Base-by-base conservation (phyloP, 2,329 filamentous ascomycete genomes). In the Balansia obtecta region DNA sequence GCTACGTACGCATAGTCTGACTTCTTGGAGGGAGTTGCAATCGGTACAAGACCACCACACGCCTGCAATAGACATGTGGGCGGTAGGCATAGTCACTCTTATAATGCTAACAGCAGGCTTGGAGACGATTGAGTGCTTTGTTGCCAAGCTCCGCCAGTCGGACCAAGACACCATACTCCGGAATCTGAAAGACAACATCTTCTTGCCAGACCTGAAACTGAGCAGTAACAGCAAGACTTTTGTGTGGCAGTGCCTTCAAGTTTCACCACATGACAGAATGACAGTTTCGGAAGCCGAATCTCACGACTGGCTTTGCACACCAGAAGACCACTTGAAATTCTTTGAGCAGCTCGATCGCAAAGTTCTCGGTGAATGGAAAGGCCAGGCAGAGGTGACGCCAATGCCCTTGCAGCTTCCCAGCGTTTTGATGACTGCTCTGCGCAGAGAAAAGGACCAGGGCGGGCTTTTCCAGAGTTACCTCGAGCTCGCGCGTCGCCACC, bases 21-120 rank as follows among this genome's bases (percentile, higher is more conserved):
- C 46, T 12, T 5, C 13, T 27, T 20, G 1, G n/a, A 76, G 73
- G 1, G 73, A 77, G 58, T 58, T 71, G 8, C 43, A 43, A 15
- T 41, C 45, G 18, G 54, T 43, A 7, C 52, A 54, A 4, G 49
- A 58, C 13, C 30, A 53, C 34, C 61, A 58, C 61, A 75, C 59
- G 48, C 58, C 54, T 15, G 67, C 50, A 48, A 71, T 75, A 6
- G 76, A 79, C 52, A 70, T 78, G 20, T 79, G 75, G 75, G 70
- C 74, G 4, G 57, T 78, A 15, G 76, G 76, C 0, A 64, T 76
- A 49, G 63, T 78, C 4, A 57, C 65, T 0, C 52, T 76, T 1
- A 63, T 66, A 20, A 56, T 71, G 30, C 51, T 68, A 10, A 57
- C 60, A n/a, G 59, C 58, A 4, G 51, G 54, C 32, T 46, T 51